Base-by-base conservation (phyloP, 495 filamentous ascomycete genomes). In the Neurospora sp. region DNA sequence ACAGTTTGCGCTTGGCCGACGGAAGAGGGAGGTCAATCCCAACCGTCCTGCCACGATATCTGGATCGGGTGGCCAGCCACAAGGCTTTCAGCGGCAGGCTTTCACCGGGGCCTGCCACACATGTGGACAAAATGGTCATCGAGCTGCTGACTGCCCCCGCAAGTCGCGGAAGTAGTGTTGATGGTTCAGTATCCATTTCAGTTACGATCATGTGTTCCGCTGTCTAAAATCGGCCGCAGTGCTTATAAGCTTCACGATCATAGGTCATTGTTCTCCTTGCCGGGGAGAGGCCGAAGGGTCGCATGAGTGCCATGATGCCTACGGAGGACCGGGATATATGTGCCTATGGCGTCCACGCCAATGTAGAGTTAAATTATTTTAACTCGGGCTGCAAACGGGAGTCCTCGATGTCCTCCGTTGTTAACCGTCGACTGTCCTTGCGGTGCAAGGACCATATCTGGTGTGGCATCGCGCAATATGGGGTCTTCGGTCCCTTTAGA, bases 11-110 rank as follows among this genome's bases (percentile, higher is more conserved):
- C 84, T 85, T 39, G 82, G 85, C 74, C 80, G 87, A 5, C 84
- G 85, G 77, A 87, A 85, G 75, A 88, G 89, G 77, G 87, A 90
- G 69, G 79, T 90, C 59, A 89, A 88, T 69, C 78, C 91, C 72
- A 88, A 89, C 72, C 79, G 79, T 20, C 77, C 87, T 69, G 86
- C 79, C 35, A 83, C 86, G 16, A 83, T 90, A 44, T 88, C 88
- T 40, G 78, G 74, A 37, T 81, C 78, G 35, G 81, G 81, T 48
- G 75, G 48, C 48, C 48, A 59, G 48, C 70, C 72, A 20, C 72
- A 74, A 59, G 41, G 70, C 12, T 72, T 72, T 39, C 77, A 75
- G 54, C 73, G 71, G 40, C 73, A 73, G 7, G 62, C 75, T 0
- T 9, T 75, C 8, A 39, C n/a, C n/a, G 41, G 79, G 44, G 11